phyloP scores from a whole-genome alignment of 2,329 filamentous ascomycete species.

The Exophiala mesophila region DNA sequence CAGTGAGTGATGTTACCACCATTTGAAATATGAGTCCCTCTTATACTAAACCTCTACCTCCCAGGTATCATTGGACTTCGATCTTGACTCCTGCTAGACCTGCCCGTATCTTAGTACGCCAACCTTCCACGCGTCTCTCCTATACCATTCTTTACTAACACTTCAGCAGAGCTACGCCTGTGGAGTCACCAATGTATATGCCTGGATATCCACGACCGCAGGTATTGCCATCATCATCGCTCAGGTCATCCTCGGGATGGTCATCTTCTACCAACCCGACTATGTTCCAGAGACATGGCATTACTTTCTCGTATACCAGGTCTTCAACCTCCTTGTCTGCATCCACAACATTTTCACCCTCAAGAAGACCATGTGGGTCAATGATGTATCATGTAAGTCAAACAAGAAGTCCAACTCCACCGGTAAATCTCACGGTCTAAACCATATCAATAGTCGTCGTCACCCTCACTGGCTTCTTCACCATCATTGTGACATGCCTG shows the following conservation, averaged over 20 bases:
- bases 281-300: slow-evolving; percentile 24
- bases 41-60: slow-evolving; percentile 3
- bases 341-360: slow-evolving; percentile 24
- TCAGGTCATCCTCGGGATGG: slow-evolving; percentile 24
- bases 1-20: slow-evolving; percentile 36
- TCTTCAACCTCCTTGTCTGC: slow-evolving; percentile 17
- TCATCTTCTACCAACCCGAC: slow-evolving; percentile 18
- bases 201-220: slow-evolving; percentile 27
- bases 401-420: background rate
- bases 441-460: slow-evolving; percentile 21
- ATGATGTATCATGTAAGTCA: slow-evolving; percentile 20
- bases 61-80: slow-evolving; percentile 14
- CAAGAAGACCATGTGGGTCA: slow-evolving; percentile 9
- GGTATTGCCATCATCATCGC: slow-evolving; percentile 27
- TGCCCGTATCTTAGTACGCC: slow-evolving; percentile 4
- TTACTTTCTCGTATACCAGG: slow-evolving; percentile 25
- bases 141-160: no score
- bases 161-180: slow-evolving; percentile 26
- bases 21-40: slow-evolving; percentile 14
- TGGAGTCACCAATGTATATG: slow-evolving; percentile 26
- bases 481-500: slow-evolving; percentile 31
- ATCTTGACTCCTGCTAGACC: slow-evolving; percentile 9
- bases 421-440: background rate
- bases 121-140: no score
- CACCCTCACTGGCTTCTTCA: slow-evolving; percentile 30